Percentiles rank a stretch among this genome's conserved stretches.
These are phyloP conservation scores for Allium sativum DNA, from an alignment of 106 monocot genomes.

Conservation along the genomic window DNA sequence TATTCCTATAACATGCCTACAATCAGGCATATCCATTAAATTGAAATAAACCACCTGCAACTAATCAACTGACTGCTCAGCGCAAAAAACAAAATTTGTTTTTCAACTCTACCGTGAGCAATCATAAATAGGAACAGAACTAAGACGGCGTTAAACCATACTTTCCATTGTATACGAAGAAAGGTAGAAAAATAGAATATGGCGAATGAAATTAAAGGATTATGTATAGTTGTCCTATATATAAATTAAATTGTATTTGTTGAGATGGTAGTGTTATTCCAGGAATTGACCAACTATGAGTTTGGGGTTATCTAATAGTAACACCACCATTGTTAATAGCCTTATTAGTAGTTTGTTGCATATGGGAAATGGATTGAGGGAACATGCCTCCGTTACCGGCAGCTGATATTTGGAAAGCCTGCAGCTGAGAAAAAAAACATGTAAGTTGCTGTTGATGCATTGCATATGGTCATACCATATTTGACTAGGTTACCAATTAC, in stretches of 20 bases:
- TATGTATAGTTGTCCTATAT: not conserved
- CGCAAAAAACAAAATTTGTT: no score
- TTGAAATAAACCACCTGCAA: no score
- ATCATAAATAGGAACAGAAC: no score
- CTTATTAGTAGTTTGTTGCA: constrained; percentile 7
- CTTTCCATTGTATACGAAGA: no score
- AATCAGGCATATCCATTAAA: no score
- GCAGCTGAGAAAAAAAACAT: constrained; percentile 74
- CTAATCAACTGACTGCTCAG: no score
- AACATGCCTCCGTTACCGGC: constrained; percentile 45
- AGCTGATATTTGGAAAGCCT: constrained; percentile 69
- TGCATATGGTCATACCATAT: constrained; percentile 81
- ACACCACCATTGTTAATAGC: constrained; percentile 14
- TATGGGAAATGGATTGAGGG: constrained; percentile 16
- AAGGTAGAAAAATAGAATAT: not conserved
- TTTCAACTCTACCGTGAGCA: no score
- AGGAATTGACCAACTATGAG: constrained; percentile 39
- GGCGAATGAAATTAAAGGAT: not conserved
- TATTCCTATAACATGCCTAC: no score
- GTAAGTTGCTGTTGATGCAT: constrained; percentile 88
- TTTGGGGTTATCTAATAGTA: constrained; percentile 19
- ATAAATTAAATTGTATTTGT: constrained; percentile 38
- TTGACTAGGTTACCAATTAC: constrained; percentile 71
- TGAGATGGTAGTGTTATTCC: constrained; percentile 16
- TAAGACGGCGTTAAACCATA: no score